Percentiles rank a stretch among this genome's conserved stretches.
Conservation (phyloP, 768 basidiomycete genomes). For the Albatrellus ellisii region DNA sequence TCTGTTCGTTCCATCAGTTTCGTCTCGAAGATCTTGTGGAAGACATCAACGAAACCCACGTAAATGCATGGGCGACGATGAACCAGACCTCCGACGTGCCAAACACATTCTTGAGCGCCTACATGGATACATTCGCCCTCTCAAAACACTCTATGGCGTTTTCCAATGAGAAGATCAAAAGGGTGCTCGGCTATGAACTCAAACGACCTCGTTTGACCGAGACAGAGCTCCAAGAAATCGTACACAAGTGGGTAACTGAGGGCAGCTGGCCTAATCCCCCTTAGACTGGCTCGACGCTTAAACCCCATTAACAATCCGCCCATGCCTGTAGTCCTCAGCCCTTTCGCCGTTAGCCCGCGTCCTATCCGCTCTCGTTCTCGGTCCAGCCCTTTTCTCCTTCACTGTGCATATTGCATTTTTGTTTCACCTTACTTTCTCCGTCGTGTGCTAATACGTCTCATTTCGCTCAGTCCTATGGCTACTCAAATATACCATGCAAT, state of each 20-base stretch:
- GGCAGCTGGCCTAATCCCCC: constrained; percentile 37
- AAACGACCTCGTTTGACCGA: constrained; percentile 48
- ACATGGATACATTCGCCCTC: constrained; percentile 64
- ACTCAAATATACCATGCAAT: no score
- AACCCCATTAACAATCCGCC: constrained; percentile 38
- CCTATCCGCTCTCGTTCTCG: no score
- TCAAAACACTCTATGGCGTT: constrained; percentile 59
- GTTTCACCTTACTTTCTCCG: no score
- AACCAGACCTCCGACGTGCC: constrained; percentile 49
- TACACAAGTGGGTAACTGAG: constrained; percentile 74
- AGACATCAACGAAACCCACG: constrained; percentile 78
- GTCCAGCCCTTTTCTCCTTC: no score
- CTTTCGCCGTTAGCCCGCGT: no score
- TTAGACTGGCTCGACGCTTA: constrained; percentile 43
- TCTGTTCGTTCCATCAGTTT: constrained; percentile 28
- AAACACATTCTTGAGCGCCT: constrained; percentile 62
- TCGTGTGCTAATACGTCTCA: no score
- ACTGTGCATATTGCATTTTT: no score
- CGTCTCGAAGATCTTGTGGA: constrained; percentile 59
- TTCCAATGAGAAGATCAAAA: constrained; percentile 61
- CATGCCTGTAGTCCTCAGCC: no score
- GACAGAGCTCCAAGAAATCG: constrained; percentile 50
- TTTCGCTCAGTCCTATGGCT: no score
- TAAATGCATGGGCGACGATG: constrained; percentile 76
- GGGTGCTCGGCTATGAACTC: constrained; percentile 55